These are phyloP conservation scores for Solanum stenotomum DNA, from an alignment of 257 asterid genomes.

Conservation along the genomic window DNA sequence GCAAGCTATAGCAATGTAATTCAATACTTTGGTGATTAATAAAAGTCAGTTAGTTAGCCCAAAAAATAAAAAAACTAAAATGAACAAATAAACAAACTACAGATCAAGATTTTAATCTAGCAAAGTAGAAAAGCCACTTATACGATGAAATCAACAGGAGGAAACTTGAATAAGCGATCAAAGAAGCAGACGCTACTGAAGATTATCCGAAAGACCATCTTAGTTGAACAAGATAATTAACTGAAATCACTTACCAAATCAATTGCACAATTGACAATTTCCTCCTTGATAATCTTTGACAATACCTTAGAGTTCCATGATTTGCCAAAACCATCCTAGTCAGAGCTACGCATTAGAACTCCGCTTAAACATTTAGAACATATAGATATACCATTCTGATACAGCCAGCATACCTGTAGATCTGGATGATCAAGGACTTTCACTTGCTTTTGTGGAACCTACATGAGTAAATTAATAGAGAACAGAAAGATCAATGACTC, in stretches of 20 bases:
- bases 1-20: too few relatives aligned
- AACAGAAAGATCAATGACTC: neutral
- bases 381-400: neutral
- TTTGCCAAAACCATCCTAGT: conserved; percentile 86
- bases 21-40: too few relatives aligned
- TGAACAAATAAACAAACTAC: neutral
- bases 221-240: neutral
- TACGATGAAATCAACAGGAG: neutral
- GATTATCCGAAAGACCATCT: neutral
- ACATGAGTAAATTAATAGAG: conserved; percentile 9
- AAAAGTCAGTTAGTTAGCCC: too few relatives aligned
- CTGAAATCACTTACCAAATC: conserved; percentile 42
- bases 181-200: neutral
- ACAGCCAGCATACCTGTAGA: conserved; percentile 50
- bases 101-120: neutral
- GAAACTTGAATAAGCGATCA: neutral
- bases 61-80: neutral
- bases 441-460: conserved; percentile 71
- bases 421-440: conserved; percentile 75
- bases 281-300: conserved; percentile 49
- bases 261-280: conserved; percentile 32
- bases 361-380: neutral
- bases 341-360: conserved; percentile 1
- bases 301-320: conserved; percentile 46
- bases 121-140: neutral